phyloP scores from a whole-genome alignment of 1,284 basidiomycete species.

The Hortiboletus rubellus region DNA sequence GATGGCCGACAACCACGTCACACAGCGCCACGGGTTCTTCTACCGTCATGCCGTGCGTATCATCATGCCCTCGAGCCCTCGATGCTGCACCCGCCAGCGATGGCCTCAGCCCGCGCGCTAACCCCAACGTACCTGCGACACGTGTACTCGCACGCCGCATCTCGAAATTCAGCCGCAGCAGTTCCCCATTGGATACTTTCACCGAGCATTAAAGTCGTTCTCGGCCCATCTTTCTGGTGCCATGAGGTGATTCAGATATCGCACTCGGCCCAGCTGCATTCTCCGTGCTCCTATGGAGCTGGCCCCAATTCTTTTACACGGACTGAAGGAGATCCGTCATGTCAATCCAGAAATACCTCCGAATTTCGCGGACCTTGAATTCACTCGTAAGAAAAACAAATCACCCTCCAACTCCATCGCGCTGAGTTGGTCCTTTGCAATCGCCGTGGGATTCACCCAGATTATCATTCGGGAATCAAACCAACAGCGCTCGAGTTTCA shows the following conservation, averaged over 20 bases:
- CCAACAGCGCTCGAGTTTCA: conserved; percentile 14
- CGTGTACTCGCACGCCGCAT: conserved; percentile 36
- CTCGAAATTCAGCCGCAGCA: conserved; percentile 31
- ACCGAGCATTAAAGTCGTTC: conserved; percentile 10
- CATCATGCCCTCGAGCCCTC: not conserved
- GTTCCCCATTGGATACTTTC: conserved; percentile 19
- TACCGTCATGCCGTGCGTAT: not conserved
- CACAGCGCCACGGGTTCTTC: not conserved
- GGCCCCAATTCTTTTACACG: conserved; percentile 21
- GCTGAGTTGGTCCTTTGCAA: not conserved
- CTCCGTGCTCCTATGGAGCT: conserved; percentile 1
- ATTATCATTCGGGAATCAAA: conserved; percentile 18
- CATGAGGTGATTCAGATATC: conserved; percentile 1
- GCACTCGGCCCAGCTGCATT: conserved; percentile 2
- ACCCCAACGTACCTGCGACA: conserved; percentile 31
- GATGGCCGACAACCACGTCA: conserved; percentile 1
- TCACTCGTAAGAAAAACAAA: not conserved
- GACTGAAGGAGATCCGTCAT: conserved; percentile 12
- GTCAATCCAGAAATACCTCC: conserved; percentile 23
- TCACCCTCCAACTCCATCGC: not conserved
- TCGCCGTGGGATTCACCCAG: conserved; percentile 14
- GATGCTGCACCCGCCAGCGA: conserved; percentile 1
- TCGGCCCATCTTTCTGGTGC: conserved; percentile 21
- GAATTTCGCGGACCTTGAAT: conserved; percentile 31
- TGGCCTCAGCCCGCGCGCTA: conserved; percentile 27